Percentiles rank a stretch among this genome's conserved stretches.
Conservation (phyloP, 73 alveolate genomes). For the Symbiodinium pilosum region DNA sequence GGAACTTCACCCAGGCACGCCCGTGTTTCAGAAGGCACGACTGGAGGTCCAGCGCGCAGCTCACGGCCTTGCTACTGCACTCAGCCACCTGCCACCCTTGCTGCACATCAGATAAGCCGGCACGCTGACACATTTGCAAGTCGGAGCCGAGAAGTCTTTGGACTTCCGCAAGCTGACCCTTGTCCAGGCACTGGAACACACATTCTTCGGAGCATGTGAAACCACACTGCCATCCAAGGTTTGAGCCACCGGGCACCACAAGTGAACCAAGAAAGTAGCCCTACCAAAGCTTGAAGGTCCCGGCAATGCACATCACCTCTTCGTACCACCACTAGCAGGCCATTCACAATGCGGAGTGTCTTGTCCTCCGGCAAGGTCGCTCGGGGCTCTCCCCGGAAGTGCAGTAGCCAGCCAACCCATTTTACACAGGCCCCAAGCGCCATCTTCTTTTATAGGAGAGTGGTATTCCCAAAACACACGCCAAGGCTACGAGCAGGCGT, state of each 20-base stretch:
- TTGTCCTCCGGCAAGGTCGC: constrained; percentile 14
- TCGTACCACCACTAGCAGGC: background rate
- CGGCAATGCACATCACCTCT: background rate
- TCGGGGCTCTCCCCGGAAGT: background rate
- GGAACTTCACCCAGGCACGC: constrained; percentile 20
- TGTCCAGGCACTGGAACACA: background rate
- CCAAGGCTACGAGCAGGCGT: background rate
- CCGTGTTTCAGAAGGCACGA: background rate
- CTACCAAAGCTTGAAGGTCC: background rate
- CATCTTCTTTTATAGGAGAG: background rate
- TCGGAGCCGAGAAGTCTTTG: background rate
- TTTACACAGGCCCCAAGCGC: background rate
- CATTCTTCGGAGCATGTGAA: background rate
- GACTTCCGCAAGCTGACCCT: background rate
- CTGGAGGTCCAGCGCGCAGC: background rate
- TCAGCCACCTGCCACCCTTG: constrained; percentile 18
- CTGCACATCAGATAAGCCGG: constrained; percentile 9
- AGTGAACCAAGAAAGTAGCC: constrained; percentile 10
- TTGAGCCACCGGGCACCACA: constrained; percentile 40
- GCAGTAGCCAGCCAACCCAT: constrained; percentile 32
- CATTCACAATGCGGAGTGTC: background rate
- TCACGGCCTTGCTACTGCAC: background rate
- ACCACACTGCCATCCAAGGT: constrained; percentile 3
- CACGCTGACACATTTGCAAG: background rate
- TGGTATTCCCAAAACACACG: background rate